phyloP scores from a whole-genome alignment of 805 yeast genomes.

The Lachancea mirantina region DNA sequence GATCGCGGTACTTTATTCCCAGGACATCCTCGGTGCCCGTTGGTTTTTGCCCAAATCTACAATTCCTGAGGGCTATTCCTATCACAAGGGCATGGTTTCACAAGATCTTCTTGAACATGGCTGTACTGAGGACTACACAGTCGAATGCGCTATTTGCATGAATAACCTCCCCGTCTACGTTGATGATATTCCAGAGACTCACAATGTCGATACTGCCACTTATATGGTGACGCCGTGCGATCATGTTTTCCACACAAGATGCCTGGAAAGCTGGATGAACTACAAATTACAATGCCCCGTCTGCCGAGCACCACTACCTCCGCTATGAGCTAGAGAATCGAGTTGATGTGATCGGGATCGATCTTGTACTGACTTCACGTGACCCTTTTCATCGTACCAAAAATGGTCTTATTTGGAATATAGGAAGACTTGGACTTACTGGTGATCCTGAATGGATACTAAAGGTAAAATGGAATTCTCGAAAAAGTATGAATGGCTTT shows the following conservation, averaged over 20 bases:
- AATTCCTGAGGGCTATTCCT: slow-evolving; percentile 77
- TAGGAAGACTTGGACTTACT: too few species aligned
- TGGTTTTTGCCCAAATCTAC: slow-evolving; percentile 71
- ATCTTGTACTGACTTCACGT: too few species aligned
- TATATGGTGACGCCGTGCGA: slow-evolving; percentile 88
- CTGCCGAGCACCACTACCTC: slow-evolving; percentile 80
- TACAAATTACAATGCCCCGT: slow-evolving; percentile 91
- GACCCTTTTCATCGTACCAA: neutral
- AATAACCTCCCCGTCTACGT: slow-evolving; percentile 41
- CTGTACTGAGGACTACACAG: slow-evolving; percentile 37
- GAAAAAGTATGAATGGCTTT: too few species aligned
- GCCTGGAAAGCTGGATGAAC: slow-evolving; percentile 90
- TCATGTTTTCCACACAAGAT: slow-evolving; percentile 84
- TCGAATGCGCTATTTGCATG: slow-evolving; percentile 91
- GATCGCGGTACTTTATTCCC: slow-evolving; percentile 49
- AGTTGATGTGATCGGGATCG: too few species aligned
- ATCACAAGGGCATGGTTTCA: slow-evolving; percentile 41
- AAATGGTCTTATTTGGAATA: neutral
- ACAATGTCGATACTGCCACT: slow-evolving; percentile 35
- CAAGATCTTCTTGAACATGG: slow-evolving; percentile 29
- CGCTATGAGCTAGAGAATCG: slow-evolving; percentile 38
- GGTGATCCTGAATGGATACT: neutral
- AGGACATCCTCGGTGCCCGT: slow-evolving; percentile 67
- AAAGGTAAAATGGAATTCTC: neutral
- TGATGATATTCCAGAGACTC: slow-evolving; percentile 28